Conservation (phyloP, 345 rosid species). For the Melaleuca quinquenervia region DNA sequence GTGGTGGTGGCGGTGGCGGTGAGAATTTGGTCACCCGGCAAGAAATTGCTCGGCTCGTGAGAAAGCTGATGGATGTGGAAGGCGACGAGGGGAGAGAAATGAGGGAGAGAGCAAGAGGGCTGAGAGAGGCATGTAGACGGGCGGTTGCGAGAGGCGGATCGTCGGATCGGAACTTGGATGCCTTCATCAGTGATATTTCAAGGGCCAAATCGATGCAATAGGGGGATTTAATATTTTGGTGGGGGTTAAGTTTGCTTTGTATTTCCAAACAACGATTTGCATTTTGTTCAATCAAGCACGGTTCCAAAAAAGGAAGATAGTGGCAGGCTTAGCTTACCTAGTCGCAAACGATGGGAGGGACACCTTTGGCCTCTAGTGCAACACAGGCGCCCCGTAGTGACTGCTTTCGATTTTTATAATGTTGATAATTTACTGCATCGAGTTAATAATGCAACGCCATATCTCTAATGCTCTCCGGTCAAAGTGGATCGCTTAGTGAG, state of each 20-base stretch:
- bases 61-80: slow-evolving; percentile 7
- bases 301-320: not conserved
- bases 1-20: not conserved
- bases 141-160: slow-evolving; percentile 19
- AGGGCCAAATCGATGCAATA: not conserved
- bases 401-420: not conserved
- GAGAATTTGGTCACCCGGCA: slow-evolving; percentile 3
- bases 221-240: not conserved
- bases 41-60: slow-evolving; percentile 6
- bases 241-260: not conserved
- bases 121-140: slow-evolving; percentile 1
- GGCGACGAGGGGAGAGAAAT: slow-evolving; percentile 8
- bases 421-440: not conserved
- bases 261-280: not conserved
- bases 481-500: not conserved
- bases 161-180: slow-evolving; percentile 6
- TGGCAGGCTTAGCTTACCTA: not conserved
- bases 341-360: not conserved
- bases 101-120: slow-evolving; percentile 7
- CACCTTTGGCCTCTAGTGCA: not conserved
- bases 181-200: slow-evolving; percentile 6
- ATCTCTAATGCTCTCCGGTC: not conserved
- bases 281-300: not conserved
- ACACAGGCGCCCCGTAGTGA: not conserved
- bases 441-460: not conserved